Evolutionary conservation across 1,284 basidiomycete species (phyloP), one percentile per base, ranked within the genome.

Genomic region (Trametes hirsuta): DNA sequence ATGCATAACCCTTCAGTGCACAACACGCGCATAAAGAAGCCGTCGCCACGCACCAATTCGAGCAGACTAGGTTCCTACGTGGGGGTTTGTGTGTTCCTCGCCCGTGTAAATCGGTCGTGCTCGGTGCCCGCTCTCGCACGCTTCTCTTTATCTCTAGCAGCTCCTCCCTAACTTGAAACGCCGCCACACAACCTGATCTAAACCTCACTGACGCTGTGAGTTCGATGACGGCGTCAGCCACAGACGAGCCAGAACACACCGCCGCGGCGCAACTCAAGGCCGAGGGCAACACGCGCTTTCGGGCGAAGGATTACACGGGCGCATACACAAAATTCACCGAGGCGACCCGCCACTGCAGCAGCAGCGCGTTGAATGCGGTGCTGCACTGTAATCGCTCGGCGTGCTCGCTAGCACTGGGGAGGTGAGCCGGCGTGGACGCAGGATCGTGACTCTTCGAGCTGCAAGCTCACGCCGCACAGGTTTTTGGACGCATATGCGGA

Each of bases 301-400:
- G 44, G 6, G 52, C 69, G 37, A 69, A 72, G 46, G 54, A 77
- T 14, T 78, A 72, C 59, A 40, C 46, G 1, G 68, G 60, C 3
- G 77, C 77, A 9, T 62, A 65, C 42, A 37, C 59, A 12, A 76
- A 77, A 59, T 79, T 75, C 59, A 67, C 72, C 0, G 65, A 71
- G 24, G 76, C 77, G 3, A 71, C 79, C 48, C 58, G 63, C 10
- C 15, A 67, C 34, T 42, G 12, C 10, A 72, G 73, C 49, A 62
- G 58, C 11, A 58, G 69, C 18, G 18, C 18, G 18, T 18, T 18
- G 11, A 77, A 75, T 63, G 70, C 75, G 0, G 64, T 75, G 15
- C 63, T 78, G 6, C 77, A 75, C 53, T 71, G 72, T 2, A 79
- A 79, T 56, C 69, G 78, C 18, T 71, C 74, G 6, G 76, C 77